Evolutionary conservation across 129 eudicot species (phyloP), one percentile per base, ranked within the genome.

Genomic region (Ambrosia artemisiifolia): DNA sequence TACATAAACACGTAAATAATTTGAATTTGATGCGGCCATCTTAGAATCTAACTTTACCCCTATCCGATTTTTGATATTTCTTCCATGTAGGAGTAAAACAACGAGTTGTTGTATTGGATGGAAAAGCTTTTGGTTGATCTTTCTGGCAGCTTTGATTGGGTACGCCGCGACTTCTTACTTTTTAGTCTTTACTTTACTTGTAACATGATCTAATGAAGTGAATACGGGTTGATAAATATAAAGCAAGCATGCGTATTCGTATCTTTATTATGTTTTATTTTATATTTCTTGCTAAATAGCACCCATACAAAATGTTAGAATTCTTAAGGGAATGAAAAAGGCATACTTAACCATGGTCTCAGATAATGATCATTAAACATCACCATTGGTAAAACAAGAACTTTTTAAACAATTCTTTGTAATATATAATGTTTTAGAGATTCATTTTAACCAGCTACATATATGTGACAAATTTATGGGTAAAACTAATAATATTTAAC

Each of bases 81-180:
- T 59, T 40, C 4, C 7, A 16, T 72, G 66, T 62, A 92, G 95
- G 86, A 80, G 80, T 74, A 81, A 78, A 79, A 74, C 72, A 11
- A 74, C 77, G 34, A 69, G 65, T 11, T 78, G 79, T 74, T 2
- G 33, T 19, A 38, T 90, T 59, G 93, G 92, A 67, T 72, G 82
- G 87, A 87, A 77, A 83, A 86, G 80, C 83, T 94, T 90, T 75
- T 77, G 82, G 50, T 77, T 85, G 84, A 94, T 94, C 66, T 85
- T 84, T 53, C 53, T 81, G 19, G 81, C 87, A 4, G 76, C 96
- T 72, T 81, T 94, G 70, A 74, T 94, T 33, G 96, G 97, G 98
- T 83, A 51, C 74, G 50, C 49, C 19, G 6, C 1, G 32, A 14
- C 24, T 51, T 64, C 17, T 12, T 48, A 19, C 34, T 11, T n/a